Evolutionary conservation across 768 basidiomycete genomes (phyloP), one percentile per base, ranked within the genome.

Genomic region (Lyophyllum decastes): DNA sequence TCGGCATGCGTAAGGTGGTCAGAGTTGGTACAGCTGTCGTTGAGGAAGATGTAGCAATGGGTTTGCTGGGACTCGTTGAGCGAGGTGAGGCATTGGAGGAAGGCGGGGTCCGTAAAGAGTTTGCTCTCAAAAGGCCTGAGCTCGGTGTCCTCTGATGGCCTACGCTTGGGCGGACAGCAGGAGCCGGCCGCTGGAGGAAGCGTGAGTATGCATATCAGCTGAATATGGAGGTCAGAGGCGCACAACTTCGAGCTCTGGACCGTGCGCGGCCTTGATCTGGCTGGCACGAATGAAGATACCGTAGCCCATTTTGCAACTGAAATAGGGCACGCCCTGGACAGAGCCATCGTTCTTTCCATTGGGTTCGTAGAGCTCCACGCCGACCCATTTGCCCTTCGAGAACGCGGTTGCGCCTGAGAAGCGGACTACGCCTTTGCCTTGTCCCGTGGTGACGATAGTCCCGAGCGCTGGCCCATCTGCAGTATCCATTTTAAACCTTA

Each of bases 321-420:
- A 99, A 75, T 98, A 99, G 1, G 72, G 61, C 49, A 85, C 72
- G 16, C 89, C 94, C 34, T 88, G 78, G 8, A 99, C 90, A 1
- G 86, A 83, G 1, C 97, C 97, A 64, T 98, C 92, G 77, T 99
- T 99, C 87, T 98, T 99, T 38, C 97, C 97, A 45, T 84, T 88
- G 8, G 84, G 73, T 65, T 89, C 87, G 55, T 81, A 83, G 46
- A 99, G 82, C 67, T 96, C 95, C 52, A 98, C 86, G 10, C 97
- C 97, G 49, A 97, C 82, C 96, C 96, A 99, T 80, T 90, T 94
- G 0, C 97, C 97, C 1, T 85, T 72, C 21, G 92, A 83, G 70
- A 98, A 98, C 2, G 82, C 79, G 0, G 96, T 95, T 30, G 84
- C 61, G 0, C 96, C 97, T 50, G 81, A 83, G 79, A 94, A 99